Evolutionary conservation across 192 early-diverging fungal species (phyloP), one percentile per base, ranked within the genome.

Genomic region (Coemansia sp.): DNA sequence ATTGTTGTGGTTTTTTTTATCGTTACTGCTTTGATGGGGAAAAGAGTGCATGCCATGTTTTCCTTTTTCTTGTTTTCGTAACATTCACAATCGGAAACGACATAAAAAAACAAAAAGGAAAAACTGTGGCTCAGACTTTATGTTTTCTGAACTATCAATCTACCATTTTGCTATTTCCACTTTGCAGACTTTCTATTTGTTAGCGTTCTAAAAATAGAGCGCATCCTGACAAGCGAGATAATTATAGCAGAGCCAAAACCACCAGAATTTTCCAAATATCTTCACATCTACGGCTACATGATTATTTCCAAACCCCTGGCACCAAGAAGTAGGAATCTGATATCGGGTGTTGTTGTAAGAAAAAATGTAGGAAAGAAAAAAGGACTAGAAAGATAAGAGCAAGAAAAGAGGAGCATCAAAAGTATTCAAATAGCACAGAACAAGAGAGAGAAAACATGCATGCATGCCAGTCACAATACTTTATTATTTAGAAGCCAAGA

Each of bases 401-500:
- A 48, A 48, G 47, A 48, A 48, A 48, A 48, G 47, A 18, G 11
- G 32, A 32, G 32, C 32, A 32, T 32, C 32, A 32, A 32, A 32
- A 32, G 32, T 32, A 32, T 32, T 32, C 32, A 32, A 32, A 32
- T 32, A 32, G 32, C 32, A 32, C 32, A 32, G 4, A 32, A 32
- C 32, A 32, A 32, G 32, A 32, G 1, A 64, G 15, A 67, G 16
- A 61, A 40, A 39, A 62, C 10, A 19, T 19, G 6, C 19, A 23
- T 23, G 7, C 9, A 11, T 54, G 6, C 18, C 23, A 3, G 6
- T 23, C 9, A 53, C 13, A 48, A 67, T 32, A 21, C 32, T 44
- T 32, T 32, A 4, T 32, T 32, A 32, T 32, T 32, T 71, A 83
- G 49, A 83, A 79, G 62, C 82, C 82, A 58, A 84, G 77, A 18